Conservation (phyloP, 108 stramenopile species). For the Bacterosira constricta region DNA sequence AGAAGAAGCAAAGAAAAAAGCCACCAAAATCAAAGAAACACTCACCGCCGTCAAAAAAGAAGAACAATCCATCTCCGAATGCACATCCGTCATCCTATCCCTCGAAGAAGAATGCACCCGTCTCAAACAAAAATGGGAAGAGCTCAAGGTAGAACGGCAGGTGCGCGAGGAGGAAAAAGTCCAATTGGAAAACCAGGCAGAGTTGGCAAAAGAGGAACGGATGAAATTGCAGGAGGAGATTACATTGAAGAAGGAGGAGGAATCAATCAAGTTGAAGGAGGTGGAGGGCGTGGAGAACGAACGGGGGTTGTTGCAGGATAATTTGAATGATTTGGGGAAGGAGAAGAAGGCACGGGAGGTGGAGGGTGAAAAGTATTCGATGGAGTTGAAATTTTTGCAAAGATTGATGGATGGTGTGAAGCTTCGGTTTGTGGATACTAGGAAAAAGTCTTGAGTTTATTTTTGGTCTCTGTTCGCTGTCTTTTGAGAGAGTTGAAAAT, state of each 20-base stretch:
- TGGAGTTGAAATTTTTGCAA: slow-evolving; percentile 29
- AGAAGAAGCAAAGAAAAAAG: slow-evolving; percentile 22
- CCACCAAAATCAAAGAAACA: slow-evolving; percentile 24
- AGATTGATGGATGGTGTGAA: slow-evolving; percentile 33
- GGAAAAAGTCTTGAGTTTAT: not conserved
- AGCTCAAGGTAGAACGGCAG: slow-evolving; percentile 33
- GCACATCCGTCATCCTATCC: slow-evolving; percentile 13
- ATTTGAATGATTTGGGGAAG: slow-evolving; percentile 37
- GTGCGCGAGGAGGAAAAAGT: slow-evolving; percentile 21
- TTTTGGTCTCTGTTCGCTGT: too few relatives aligned
- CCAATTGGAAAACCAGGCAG: slow-evolving; percentile 19
- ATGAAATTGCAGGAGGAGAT: slow-evolving; percentile 40
- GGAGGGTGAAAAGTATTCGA: slow-evolving; percentile 15
- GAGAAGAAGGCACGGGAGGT: slow-evolving; percentile 29
- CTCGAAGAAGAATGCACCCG: slow-evolving; percentile 42
- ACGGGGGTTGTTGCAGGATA: slow-evolving; percentile 15
- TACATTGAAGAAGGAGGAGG: slow-evolving; percentile 12
- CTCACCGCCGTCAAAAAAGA: slow-evolving; percentile 30
- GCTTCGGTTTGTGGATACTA: slow-evolving; percentile 26
- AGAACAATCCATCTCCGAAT: slow-evolving; percentile 20
- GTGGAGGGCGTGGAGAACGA: slow-evolving; percentile 24
- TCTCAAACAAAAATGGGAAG: slow-evolving; percentile 39
- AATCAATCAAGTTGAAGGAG: slow-evolving; percentile 3
- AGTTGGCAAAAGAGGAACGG: slow-evolving; percentile 19
- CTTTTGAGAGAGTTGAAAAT: not conserved